Evolutionary conservation across 2,329 filamentous ascomycete genomes (phyloP).

Genomic region (Phyllosticta ampelicida): DNA sequence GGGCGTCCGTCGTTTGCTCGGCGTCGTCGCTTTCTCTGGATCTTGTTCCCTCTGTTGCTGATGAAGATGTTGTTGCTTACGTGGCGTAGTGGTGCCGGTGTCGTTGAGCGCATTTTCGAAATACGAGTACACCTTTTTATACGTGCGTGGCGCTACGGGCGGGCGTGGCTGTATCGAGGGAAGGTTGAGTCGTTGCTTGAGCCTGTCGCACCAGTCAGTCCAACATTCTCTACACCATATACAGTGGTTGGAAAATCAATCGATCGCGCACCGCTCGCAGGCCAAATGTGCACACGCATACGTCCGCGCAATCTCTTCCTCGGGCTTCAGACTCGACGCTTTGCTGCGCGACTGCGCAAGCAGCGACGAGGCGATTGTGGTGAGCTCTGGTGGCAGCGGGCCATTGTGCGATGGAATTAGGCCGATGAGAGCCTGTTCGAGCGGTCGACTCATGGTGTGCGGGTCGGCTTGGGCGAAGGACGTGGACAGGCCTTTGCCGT

Average conservation of each 20-base stretch:
- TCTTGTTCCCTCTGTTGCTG: constrained; percentile 11
- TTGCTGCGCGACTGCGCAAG: constrained; percentile 71
- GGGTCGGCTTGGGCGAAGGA: background rate
- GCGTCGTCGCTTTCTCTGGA: constrained; percentile 15
- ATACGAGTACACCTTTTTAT: constrained; percentile 73
- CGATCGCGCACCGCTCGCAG: constrained; percentile 57
- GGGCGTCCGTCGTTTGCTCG: constrained; percentile 14
- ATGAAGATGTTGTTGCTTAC: constrained; percentile 8
- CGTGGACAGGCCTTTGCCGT: background rate
- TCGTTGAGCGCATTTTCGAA: constrained; percentile 61
- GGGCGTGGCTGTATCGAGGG: constrained; percentile 66
- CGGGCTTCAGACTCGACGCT: constrained; percentile 66
- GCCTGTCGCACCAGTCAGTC: constrained; percentile 34
- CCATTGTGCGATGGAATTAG: constrained; percentile 63
- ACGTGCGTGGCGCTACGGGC: constrained; percentile 67
- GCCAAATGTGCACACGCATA: constrained; percentile 85
- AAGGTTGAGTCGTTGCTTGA: constrained; percentile 66
- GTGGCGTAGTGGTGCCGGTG: background rate
- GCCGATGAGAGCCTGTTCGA: constrained; percentile 62
- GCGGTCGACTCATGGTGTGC: constrained; percentile 53
- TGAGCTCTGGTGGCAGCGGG: constrained; percentile 55
- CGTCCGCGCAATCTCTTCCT: constrained; percentile 76
- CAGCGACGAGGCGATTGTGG: constrained; percentile 60
- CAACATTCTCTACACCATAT: background rate
- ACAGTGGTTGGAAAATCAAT: constrained; percentile 13